Conservation (phyloP, 106 monocot genomes). For the Ottelia alismoides region DNA sequence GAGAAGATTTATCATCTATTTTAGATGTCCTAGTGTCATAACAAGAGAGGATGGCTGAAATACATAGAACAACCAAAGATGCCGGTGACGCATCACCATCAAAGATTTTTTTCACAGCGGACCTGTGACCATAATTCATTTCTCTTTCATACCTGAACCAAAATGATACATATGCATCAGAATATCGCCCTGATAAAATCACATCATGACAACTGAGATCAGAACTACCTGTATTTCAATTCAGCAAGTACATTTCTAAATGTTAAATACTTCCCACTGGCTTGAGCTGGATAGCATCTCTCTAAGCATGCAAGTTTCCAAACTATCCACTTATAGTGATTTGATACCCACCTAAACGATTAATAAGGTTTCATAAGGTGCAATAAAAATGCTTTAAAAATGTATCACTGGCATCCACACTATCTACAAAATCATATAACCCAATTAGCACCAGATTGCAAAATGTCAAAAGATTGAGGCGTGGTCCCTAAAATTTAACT, state of each 20-base stretch:
- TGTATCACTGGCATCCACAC: no score
- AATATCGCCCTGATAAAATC: background rate
- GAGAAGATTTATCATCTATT: slow-evolving; percentile 16
- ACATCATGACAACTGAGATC: background rate
- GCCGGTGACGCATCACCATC: slow-evolving; percentile 87
- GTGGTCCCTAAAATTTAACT: no score
- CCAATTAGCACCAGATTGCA: no score
- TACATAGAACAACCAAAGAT: slow-evolving; percentile 72
- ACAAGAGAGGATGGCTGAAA: slow-evolving; percentile 46
- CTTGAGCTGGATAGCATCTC: slow-evolving; percentile 55
- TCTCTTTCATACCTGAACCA: slow-evolving; percentile 83
- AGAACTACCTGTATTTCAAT: slow-evolving; percentile 86
- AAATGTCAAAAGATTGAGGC: no score
- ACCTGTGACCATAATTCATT: slow-evolving; percentile 72
- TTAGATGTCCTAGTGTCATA: slow-evolving; percentile 8
- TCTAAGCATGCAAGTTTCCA: slow-evolving; percentile 94
- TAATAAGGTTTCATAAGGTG: no score
- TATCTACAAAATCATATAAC: no score
- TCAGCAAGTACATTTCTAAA: slow-evolving; percentile 73
- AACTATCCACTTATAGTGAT: slow-evolving; percentile 96
- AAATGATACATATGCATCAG: background rate
- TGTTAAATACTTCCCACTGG: slow-evolving; percentile 48
- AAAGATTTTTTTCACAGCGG: slow-evolving; percentile 70
- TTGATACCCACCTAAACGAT: slow-evolving; percentile 92
- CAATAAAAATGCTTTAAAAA: no score